Evolutionary conservation across 345 rosid species (phyloP).

Genomic region (Moricandia arvensis): DNA sequence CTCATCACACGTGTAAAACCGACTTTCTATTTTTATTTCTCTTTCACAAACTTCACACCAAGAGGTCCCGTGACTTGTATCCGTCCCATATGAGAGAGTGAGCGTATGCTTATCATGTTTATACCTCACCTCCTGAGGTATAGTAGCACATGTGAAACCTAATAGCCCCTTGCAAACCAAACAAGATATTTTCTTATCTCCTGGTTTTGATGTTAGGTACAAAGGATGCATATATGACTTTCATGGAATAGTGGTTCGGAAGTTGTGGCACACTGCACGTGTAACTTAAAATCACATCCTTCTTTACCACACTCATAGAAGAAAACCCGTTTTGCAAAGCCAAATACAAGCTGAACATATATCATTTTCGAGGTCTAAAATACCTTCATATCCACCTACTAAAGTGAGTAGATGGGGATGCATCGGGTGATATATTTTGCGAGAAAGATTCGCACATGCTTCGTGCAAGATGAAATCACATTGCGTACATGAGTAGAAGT

Average conservation of each 20-base stretch:
- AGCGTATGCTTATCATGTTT: not conserved
- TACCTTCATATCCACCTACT: not conserved
- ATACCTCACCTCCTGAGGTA: not conserved
- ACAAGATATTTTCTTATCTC: not conserved
- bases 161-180: not conserved
- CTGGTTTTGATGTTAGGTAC: not conserved
- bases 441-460: not conserved
- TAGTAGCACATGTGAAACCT: not conserved
- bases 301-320: too few relatives aligned
- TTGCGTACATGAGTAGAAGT: not conserved
- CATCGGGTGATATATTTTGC: not conserved
- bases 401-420: not conserved
- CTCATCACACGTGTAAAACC: not conserved
- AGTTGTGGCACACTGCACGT: not conserved
- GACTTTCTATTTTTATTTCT: not conserved
- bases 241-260: not conserved
- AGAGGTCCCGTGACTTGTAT: not conserved
- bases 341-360: too few relatives aligned
- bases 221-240: not conserved
- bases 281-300: too few relatives aligned
- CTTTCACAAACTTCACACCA: not conserved
- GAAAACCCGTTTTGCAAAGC: too few relatives aligned
- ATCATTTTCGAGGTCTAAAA: too few relatives aligned
- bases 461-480: not conserved
- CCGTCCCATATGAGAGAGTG: not conserved